Percentiles rank a stretch among this genome's conserved stretches.
These are phyloP conservation scores for Cryphonectria carpinicola DNA, from an alignment of 2,329 filamentous ascomycete genomes.

Conservation along the genomic window DNA sequence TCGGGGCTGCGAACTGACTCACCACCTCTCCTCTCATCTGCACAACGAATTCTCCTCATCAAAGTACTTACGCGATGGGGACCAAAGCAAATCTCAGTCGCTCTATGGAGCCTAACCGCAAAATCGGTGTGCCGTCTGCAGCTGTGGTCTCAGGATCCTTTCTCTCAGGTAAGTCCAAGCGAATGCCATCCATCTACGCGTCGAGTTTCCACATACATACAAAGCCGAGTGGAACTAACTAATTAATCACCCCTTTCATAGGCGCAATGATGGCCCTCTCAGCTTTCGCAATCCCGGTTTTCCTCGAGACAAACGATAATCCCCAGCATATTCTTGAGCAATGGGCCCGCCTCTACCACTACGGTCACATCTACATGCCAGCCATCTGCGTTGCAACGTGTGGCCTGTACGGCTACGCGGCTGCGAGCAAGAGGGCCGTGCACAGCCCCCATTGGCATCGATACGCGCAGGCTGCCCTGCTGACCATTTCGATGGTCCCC, in stretches of 20 bases:
- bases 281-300: slow-evolving; percentile 37
- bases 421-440: slow-evolving; percentile 31
- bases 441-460: slow-evolving; percentile 29
- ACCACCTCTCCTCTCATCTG: background rate
- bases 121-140: background rate
- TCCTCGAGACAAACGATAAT: slow-evolving; percentile 36
- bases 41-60: too few relatives aligned
- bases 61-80: background rate
- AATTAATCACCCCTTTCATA: background rate
- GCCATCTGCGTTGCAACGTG: slow-evolving; percentile 35
- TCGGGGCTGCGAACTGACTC: background rate
- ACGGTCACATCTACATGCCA: slow-evolving; percentile 38
- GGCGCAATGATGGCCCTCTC: slow-evolving; percentile 32
- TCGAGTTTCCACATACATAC: background rate
- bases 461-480: slow-evolving; percentile 6
- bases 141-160: slow-evolving; percentile 16
- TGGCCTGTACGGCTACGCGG: slow-evolving; percentile 34
- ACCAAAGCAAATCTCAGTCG: background rate
- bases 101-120: too few relatives aligned
- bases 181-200: background rate
- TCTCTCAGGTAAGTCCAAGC: slow-evolving; percentile 9
- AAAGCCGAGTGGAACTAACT: background rate
- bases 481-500: slow-evolving; percentile 38
- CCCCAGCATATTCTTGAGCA: slow-evolving; percentile 36
- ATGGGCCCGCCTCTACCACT: slow-evolving; percentile 41